These are phyloP conservation scores for Boletales sp. DNA, from an alignment of 768 basidiomycete genomes.

Conservation along the genomic window DNA sequence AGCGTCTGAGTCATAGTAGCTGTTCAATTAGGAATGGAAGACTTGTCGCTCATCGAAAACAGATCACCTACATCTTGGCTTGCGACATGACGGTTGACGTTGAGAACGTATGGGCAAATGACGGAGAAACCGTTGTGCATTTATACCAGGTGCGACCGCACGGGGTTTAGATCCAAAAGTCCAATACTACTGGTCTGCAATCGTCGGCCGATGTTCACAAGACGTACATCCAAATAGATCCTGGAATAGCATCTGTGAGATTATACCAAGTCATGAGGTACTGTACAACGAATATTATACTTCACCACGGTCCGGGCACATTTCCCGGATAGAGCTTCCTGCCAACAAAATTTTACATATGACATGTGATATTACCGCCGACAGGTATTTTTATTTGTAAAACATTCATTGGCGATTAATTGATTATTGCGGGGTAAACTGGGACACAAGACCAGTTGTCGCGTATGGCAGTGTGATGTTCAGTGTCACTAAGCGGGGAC, in stretches of 20 bases:
- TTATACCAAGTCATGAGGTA: constrained; percentile 14
- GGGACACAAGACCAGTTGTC: too few species aligned
- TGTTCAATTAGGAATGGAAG: neutral
- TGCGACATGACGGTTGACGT: too few species aligned
- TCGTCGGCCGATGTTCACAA: neutral
- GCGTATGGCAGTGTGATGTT: too few species aligned
- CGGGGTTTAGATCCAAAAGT: constrained; percentile 5
- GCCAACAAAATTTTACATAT: too few species aligned
- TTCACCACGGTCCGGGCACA: constrained; percentile 4
- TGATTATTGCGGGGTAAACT: too few species aligned
- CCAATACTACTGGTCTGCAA: neutral
- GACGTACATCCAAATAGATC: constrained; percentile 1
- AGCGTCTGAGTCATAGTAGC: constrained; percentile 61
- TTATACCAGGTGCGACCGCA: neutral
- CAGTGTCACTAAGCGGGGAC: too few species aligned
- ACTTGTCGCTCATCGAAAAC: neutral
- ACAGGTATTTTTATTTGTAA: too few species aligned
- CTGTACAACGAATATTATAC: neutral
- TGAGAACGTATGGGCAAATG: too few species aligned
- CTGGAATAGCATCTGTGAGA: constrained; percentile 11
- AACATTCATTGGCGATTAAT: too few species aligned
- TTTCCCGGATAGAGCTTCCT: neutral
- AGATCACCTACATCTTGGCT: constrained; percentile 45
- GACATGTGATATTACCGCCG: too few species aligned
- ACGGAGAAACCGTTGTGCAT: neutral